Evolutionary conservation across 768 basidiomycete genomes (phyloP).

Genomic region (Hygrophorus pudorinus): DNA sequence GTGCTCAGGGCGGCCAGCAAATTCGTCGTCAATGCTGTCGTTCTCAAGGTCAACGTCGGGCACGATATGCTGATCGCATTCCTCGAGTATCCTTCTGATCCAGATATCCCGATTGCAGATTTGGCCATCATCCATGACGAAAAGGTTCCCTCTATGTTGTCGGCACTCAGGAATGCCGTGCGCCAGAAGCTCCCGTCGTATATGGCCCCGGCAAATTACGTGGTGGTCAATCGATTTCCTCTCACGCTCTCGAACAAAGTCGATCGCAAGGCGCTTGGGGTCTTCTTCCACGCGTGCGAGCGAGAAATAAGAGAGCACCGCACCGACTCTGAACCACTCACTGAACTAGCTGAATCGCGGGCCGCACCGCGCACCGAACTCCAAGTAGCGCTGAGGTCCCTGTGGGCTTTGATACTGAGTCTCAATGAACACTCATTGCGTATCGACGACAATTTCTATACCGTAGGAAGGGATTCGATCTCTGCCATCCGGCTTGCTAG

Average conservation of each 20-base stretch:
- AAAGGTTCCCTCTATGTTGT: not conserved
- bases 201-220: not conserved
- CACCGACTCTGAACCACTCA: not conserved
- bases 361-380: not conserved
- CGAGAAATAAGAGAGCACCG: not conserved
- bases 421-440: not conserved
- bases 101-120: not conserved
- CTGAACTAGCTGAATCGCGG: not conserved
- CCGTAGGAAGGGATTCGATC: constrained; percentile 2
- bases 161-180: not conserved
- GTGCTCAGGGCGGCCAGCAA: not conserved
- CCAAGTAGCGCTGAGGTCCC: not conserved
- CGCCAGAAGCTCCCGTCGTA: constrained; percentile 1
- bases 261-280: not conserved
- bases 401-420: not conserved
- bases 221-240: not conserved
- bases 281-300: not conserved
- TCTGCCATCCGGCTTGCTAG: constrained; percentile 4
- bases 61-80: not conserved
- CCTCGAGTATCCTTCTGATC: not conserved
- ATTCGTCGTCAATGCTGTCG: not conserved
- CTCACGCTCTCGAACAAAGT: not conserved
- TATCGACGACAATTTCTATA: constrained; percentile 2
- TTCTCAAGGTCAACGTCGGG: constrained; percentile 1
- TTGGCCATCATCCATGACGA: not conserved